Evolutionary conservation across 192 early-diverging fungal genomes (phyloP).

Genomic region (Coemansia sp.): DNA sequence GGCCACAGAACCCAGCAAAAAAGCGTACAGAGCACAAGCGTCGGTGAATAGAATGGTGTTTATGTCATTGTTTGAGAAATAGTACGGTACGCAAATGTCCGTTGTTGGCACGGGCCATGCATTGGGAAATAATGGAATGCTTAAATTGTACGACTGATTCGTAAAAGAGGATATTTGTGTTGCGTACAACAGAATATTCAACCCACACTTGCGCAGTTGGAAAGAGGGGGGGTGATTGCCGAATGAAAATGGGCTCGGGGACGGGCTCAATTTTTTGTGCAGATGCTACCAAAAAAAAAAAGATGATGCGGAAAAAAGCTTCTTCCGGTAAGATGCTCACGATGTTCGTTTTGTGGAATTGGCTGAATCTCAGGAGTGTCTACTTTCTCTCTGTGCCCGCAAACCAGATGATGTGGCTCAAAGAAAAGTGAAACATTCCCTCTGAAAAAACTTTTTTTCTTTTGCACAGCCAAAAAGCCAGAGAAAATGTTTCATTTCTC

Average conservation of each 20-base stretch:
- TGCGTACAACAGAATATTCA: no score
- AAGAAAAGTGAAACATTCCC: background rate
- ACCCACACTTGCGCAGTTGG: background rate
- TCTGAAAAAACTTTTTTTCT: background rate
- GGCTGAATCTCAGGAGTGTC: no score
- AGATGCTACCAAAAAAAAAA: background rate
- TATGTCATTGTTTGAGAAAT: background rate
- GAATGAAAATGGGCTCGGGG: conserved; percentile 9
- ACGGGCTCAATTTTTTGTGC: background rate
- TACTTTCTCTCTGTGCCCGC: no score
- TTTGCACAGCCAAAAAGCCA: background rate
- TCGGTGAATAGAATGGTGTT: background rate
- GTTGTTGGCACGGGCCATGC: conserved; percentile 1
- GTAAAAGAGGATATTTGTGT: background rate
- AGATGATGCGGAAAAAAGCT: background rate
- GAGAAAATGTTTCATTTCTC: background rate
- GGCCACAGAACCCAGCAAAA: background rate
- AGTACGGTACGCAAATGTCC: background rate
- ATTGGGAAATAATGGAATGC: background rate
- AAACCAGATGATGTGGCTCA: background rate
- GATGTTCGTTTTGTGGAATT: no score
- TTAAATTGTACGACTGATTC: background rate
- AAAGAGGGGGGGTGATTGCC: background rate
- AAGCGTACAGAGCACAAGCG: no score
- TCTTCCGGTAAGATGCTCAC: no score